Conservation (phyloP, 1,284 basidiomycete species). For the Leccinum subrobustum region DNA sequence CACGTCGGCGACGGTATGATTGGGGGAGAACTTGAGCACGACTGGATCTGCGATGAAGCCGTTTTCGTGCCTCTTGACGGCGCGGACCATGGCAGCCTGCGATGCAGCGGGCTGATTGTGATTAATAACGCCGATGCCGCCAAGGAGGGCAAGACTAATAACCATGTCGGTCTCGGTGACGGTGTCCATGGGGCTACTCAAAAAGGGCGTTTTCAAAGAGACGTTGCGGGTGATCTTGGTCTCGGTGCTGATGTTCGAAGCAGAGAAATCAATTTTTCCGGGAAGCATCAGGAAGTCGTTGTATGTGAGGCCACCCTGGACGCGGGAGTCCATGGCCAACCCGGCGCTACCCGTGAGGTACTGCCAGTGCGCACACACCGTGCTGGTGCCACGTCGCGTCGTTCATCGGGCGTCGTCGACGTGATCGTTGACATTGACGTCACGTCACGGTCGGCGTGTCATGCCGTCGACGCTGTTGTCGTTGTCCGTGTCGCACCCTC, state of each 20-base stretch:
- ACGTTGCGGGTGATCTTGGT: constrained; percentile 91
- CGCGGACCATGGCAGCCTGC: constrained; percentile 96
- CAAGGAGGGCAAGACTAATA: constrained; percentile 91
- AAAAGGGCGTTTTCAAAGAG: constrained; percentile 91
- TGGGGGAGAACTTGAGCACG: constrained; percentile 65
- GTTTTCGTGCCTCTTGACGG: constrained; percentile 98
- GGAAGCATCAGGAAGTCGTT: constrained; percentile 93
- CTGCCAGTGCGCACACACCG: no score
- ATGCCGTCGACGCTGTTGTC: no score
- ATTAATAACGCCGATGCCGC: constrained; percentile 98
- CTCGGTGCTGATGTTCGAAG: constrained; percentile 81
- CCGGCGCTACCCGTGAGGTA: no score
- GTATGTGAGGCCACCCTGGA: constrained; percentile 94
- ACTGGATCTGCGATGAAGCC: constrained; percentile 97
- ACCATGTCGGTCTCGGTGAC: constrained; percentile 99
- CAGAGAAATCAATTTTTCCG: constrained; percentile 95
- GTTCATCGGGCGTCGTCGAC: no score
- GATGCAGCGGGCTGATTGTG: constrained; percentile 90
- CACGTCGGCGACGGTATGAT: constrained; percentile 84
- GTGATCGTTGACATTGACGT: no score
- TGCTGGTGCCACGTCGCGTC: no score
- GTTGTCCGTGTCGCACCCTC: no score
- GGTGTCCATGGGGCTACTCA: constrained; percentile 99
- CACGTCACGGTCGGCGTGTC: no score
- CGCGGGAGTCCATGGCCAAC: constrained; percentile 67